A percentile compares a stretch with the other conserved stretches of the same genome.
Evolutionary conservation across 2,329 filamentous ascomycete genomes (phyloP).

Genomic region (Phyllosticta capitalensis): DNA sequence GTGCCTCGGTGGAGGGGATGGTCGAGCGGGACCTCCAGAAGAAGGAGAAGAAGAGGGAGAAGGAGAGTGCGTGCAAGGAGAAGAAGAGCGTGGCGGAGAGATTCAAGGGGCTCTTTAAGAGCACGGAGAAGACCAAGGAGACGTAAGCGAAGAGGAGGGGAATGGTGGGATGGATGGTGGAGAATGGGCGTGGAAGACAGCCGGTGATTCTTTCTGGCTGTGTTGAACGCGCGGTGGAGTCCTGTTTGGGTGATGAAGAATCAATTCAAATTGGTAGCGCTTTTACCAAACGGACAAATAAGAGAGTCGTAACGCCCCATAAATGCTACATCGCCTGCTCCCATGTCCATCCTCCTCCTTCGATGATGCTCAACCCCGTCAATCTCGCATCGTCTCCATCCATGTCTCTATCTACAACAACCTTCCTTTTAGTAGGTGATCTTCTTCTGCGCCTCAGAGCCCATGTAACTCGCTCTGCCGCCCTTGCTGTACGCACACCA

Average conservation of each 20-base stretch:
- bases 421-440: constrained; percentile 23
- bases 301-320: neutral
- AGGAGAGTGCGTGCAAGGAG: too few species aligned
- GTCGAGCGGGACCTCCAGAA: too few species aligned
- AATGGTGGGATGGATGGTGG: too few species aligned
- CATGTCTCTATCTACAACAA: neutral
- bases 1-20: too few species aligned
- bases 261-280: neutral
- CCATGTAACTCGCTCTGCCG: constrained; percentile 32
- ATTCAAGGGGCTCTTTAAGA: too few species aligned
- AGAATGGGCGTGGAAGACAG: too few species aligned
- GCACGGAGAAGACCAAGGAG: too few species aligned
- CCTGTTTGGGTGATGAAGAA: neutral
- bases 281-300: neutral
- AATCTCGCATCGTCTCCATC: neutral
- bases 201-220: too few species aligned
- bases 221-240: too few species aligned
- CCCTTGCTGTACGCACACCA: constrained; percentile 82
- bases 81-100: too few species aligned
- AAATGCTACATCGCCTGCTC: neutral
- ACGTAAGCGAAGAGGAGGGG: too few species aligned
- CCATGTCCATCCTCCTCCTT: neutral
- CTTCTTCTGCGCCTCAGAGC: constrained; percentile 28
- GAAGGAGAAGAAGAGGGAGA: too few species aligned
- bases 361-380: neutral